Base-by-base conservation (phyloP, 768 basidiomycete species). In the Sporobolomyces roseus region DNA sequence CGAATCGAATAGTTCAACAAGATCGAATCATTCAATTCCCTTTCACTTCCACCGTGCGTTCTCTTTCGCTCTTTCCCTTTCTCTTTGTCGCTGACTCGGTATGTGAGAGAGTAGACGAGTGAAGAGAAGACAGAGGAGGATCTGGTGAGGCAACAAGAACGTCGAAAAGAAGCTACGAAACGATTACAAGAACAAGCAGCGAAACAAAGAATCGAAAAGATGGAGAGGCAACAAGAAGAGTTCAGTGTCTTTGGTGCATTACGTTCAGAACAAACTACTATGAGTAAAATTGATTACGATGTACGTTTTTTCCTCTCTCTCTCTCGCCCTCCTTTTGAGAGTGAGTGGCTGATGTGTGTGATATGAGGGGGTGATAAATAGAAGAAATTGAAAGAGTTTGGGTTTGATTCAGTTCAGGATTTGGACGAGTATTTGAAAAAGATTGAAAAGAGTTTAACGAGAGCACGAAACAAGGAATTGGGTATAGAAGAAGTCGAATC, bases 101-200 rank as follows among this genome's bases (percentile, higher is more conserved):
- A n/a, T 41, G 38, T 9, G 50, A 35, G 78, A 83, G 1, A 88
- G 90, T 46, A 90, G 92, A 78, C 88, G n/a, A n/a, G 90, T 0
- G 91, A 93, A 71, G 94, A 97, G 74, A 93, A 97, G 76, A 6
- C 83, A 85, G 41, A 83, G 87, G 1, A 93, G 97, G 78, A 87
- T 85, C 4, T 60, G 2, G 6, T 8, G 25, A 60, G 49, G n/a
- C 45, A 43, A 33, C 2, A 5, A 4, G 45, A 60, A 23, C 7
- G 23, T 78, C 80, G 88, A 63, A 86, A 84, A 76, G 93, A 97
- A 78, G 89, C 92, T 75, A 93, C 91, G 0, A 83, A 85, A 63
- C 87, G 90, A 75, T 78, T 99, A 58, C 93, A 96, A 79, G 93
- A 97, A 78, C 84, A 93, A 73, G 91, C 92, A 32, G 88, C 89